Conservation (phyloP, 768 basidiomycete species). For the Termitomyces sp. region DNA sequence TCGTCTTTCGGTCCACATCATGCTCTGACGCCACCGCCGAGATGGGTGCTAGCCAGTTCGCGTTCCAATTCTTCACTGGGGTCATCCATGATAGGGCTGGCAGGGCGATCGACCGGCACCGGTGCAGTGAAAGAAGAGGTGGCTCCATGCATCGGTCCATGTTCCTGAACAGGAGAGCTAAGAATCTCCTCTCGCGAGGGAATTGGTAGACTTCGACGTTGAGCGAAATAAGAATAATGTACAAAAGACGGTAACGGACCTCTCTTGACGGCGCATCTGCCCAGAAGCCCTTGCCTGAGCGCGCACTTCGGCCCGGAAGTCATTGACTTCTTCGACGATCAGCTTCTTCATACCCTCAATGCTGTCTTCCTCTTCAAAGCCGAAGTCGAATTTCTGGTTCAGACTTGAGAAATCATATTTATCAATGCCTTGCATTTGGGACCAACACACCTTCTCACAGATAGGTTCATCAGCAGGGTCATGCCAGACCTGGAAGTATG, state of each 20-base stretch:
- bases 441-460: conserved; percentile 63
- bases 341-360: conserved; percentile 97
- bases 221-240: not conserved
- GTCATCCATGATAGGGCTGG: conserved; percentile 79
- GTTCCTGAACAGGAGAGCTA: conserved; percentile 70
- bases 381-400: conserved; percentile 86
- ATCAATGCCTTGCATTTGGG: not conserved
- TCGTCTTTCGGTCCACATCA: not conserved
- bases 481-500: conserved; percentile 96
- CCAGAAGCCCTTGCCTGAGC: conserved; percentile 72
- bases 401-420: not conserved
- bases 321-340: conserved; percentile 89
- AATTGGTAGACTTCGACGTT: conserved; percentile 60
- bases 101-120: conserved; percentile 38
- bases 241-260: conserved; percentile 35
- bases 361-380: conserved; percentile 94
- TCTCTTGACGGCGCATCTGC: conserved; percentile 76
- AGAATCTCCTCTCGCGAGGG: conserved; percentile 81
- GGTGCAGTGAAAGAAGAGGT: conserved; percentile 66
- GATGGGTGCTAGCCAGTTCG: conserved; percentile 75
- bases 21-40: conserved; percentile 32
- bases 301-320: conserved; percentile 88
- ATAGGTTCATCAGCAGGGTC: conserved; percentile 93
- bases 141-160: conserved; percentile 55
- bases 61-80: conserved; percentile 84